phyloP scores from a whole-genome alignment of 331 rosid genomes.

The Rhamnella rubrinervis region DNA sequence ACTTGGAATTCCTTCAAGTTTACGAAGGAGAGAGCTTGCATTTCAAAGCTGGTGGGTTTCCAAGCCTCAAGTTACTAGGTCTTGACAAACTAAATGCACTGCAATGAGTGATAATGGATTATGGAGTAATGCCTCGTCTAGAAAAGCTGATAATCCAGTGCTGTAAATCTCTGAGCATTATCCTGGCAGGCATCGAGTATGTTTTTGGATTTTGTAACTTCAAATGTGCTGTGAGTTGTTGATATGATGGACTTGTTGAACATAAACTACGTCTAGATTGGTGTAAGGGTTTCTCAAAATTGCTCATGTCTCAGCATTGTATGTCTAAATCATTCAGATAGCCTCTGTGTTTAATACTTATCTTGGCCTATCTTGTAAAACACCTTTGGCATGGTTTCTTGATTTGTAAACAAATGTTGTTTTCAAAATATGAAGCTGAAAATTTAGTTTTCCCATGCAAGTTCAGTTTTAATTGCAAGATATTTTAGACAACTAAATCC shows the following conservation, averaged over 20 bases:
- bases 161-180: constrained; percentile 38
- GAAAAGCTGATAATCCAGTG: constrained; percentile 49
- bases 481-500: too few relatives aligned
- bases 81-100: constrained; percentile 51
- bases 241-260: constrained; percentile 28
- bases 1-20: constrained; percentile 53
- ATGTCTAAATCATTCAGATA: too few relatives aligned
- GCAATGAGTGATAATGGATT: constrained; percentile 33
- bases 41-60: constrained; percentile 41
- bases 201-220: too few relatives aligned
- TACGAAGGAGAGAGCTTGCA: constrained; percentile 44
- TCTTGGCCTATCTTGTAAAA: too few relatives aligned
- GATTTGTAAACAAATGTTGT: too few relatives aligned
- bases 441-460: too few relatives aligned
- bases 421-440: too few relatives aligned
- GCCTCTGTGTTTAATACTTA: too few relatives aligned
- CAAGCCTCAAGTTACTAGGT: constrained; percentile 45
- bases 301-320: constrained; percentile 43
- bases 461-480: too few relatives aligned
- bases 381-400: too few relatives aligned
- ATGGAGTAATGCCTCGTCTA: constrained; percentile 47
- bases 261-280: constrained; percentile 37
- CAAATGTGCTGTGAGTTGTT: constrained; percentile 30
- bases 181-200: constrained; percentile 49
- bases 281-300: constrained; percentile 44